These are phyloP conservation scores for Scedosporium boydii DNA, from an alignment of 2,329 filamentous ascomycete genomes.

Conservation along the genomic window DNA sequence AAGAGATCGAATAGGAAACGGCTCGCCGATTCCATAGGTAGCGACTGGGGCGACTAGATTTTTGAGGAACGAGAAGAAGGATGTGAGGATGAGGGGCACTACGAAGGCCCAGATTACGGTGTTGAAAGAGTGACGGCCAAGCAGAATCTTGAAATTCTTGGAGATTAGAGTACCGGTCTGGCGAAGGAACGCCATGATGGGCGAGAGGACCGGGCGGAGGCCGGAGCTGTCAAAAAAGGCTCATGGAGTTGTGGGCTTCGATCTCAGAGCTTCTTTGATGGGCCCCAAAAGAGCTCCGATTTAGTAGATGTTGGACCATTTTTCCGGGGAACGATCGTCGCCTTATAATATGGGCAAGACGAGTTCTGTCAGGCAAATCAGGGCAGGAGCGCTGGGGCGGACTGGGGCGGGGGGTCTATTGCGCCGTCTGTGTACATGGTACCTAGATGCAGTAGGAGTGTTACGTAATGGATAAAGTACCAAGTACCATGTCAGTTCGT, in stretches of 20 bases:
- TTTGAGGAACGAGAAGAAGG: slow-evolving; percentile 61
- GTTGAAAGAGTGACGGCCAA: slow-evolving; percentile 41
- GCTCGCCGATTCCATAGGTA: slow-evolving; percentile 59
- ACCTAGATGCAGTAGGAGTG: too few relatives aligned
- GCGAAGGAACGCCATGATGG: slow-evolving; percentile 40
- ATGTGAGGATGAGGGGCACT: slow-evolving; percentile 47
- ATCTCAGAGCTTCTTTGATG: not conserved
- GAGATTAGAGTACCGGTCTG: slow-evolving; percentile 52
- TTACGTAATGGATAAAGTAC: too few relatives aligned
- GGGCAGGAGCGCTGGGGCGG: too few relatives aligned
- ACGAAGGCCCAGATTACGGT: slow-evolving; percentile 49
- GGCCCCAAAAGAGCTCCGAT: not conserved
- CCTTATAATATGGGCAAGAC: not conserved
- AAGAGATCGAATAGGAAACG: slow-evolving; percentile 54
- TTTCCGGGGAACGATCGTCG: too few relatives aligned
- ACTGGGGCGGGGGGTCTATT: too few relatives aligned
- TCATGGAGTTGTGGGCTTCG: not conserved
- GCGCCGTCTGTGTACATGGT: too few relatives aligned
- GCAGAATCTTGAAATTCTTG: slow-evolving; percentile 53
- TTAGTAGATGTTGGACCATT: not conserved
- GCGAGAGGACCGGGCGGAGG: not conserved
- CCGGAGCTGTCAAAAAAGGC: not conserved
- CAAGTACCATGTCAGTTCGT: too few relatives aligned
- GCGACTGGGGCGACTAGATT: slow-evolving; percentile 77
- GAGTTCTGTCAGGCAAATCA: too few relatives aligned